These are phyloP conservation scores for Nigrospora osmanthi DNA, from an alignment of 2,329 filamentous ascomycete species.

Conservation along the genomic window DNA sequence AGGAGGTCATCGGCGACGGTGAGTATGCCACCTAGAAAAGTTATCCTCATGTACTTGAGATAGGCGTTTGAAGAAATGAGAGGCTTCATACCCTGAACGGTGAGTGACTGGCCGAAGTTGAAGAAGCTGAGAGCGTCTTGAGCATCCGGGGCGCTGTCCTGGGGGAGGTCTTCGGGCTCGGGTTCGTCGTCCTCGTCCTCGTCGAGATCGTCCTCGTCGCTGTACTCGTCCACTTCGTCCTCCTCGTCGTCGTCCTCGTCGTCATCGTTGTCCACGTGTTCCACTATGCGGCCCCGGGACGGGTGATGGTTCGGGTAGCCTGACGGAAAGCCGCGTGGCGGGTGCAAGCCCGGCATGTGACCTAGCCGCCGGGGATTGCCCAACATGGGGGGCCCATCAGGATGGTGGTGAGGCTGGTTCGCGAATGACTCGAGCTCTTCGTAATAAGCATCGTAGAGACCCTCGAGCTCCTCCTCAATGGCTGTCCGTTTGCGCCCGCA, in stretches of 20 bases:
- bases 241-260: slow-evolving; percentile 48
- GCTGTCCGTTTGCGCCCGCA: slow-evolving; percentile 93
- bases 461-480: slow-evolving; percentile 96
- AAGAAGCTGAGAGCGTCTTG: slow-evolving; percentile 51
- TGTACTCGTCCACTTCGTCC: slow-evolving; percentile 42
- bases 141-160: slow-evolving; percentile 59
- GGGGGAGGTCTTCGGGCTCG: slow-evolving; percentile 44
- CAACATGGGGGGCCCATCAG: slow-evolving; percentile 62
- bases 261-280: slow-evolving; percentile 51
- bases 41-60: slow-evolving; percentile 18
- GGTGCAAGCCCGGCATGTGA: slow-evolving; percentile 43
- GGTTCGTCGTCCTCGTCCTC: slow-evolving; percentile 43
- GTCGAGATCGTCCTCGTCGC: slow-evolving; percentile 34
- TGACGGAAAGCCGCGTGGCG: slow-evolving; percentile 48
- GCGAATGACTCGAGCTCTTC: slow-evolving; percentile 97
- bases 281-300: slow-evolving; percentile 67
- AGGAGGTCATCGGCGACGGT: slow-evolving; percentile 97
- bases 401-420: slow-evolving; percentile 63
- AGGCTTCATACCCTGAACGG: slow-evolving; percentile 65
- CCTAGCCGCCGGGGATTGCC: slow-evolving; percentile 58
- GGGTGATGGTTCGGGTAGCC: slow-evolving; percentile 59
- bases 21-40: slow-evolving; percentile 78
- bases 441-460: slow-evolving; percentile 97
- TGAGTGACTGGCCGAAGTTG: slow-evolving; percentile 94
- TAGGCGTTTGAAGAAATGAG: slow-evolving; percentile 8